phyloP scores from a whole-genome alignment of 2,329 filamentous ascomycete species.

The Metarhizium album region DNA sequence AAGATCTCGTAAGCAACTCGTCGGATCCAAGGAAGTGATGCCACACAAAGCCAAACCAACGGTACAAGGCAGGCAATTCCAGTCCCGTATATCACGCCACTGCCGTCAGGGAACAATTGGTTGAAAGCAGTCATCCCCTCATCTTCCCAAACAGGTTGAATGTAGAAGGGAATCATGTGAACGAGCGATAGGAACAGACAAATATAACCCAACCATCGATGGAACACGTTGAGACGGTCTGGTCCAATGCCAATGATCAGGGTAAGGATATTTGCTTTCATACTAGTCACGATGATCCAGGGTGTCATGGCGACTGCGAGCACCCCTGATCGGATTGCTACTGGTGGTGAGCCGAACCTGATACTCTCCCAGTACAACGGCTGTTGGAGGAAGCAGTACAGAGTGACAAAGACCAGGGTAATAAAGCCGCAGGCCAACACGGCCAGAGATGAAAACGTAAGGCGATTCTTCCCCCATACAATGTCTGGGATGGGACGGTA shows the following conservation, averaged over 20 bases:
- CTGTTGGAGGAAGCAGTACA: constrained; percentile 80
- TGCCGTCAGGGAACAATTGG: constrained; percentile 53
- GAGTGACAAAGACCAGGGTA: constrained; percentile 59
- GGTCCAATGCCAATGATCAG: constrained; percentile 83
- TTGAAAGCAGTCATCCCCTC: constrained; percentile 61
- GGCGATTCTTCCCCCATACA: constrained; percentile 51
- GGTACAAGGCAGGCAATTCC: constrained; percentile 75
- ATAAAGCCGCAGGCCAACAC: constrained; percentile 58
- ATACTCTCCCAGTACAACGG: constrained; percentile 88
- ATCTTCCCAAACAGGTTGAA: constrained; percentile 79
- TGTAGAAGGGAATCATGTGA: constrained; percentile 80
- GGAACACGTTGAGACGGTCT: constrained; percentile 83
- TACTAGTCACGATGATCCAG: constrained; percentile 83
- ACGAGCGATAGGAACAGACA: constrained; percentile 73
- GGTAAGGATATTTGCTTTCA: constrained; percentile 81
- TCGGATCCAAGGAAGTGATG: constrained; percentile 70
- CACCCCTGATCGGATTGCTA: constrained; percentile 85
- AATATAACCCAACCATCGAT: constrained; percentile 84
- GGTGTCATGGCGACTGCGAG: constrained; percentile 82
- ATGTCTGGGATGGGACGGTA: constrained; percentile 77
- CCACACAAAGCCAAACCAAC: constrained; percentile 70
- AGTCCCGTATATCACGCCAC: constrained; percentile 71
- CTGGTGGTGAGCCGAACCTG: constrained; percentile 71
- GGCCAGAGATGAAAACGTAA: constrained; percentile 73
- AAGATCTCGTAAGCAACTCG: constrained; percentile 78